Evolutionary conservation across 495 filamentous ascomycete species (phyloP), one percentile per base, ranked within the genome.

Genomic region (Trichoderma parareesei): DNA sequence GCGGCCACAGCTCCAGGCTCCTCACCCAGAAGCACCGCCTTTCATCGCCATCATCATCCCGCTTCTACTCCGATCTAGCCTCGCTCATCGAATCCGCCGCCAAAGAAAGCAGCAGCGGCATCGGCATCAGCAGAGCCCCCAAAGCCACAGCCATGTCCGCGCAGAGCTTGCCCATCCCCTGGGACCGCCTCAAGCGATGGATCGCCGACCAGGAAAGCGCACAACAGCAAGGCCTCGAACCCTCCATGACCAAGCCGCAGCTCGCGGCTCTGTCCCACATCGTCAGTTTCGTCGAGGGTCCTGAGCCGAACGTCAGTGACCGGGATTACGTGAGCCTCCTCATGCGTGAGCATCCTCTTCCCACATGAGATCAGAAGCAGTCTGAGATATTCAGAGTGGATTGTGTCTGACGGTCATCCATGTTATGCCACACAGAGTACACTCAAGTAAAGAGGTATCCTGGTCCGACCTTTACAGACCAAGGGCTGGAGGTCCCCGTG

Each of bases 261-360:
- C 65, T 68, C 14, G 70, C 69, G 16, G 69, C 73, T 43, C 64
- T 81, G 27, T 44, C 67, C 42, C 67, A 71, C 1, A 71, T 81
- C 41, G 38, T 59, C n/a, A 63, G 71, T 8, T 49, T 76, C 64
- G 38, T 65, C 57, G 38, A 41, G 40, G 20, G 66, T 9, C 48
- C 27, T 1, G 74, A 77, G 61, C 73, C 71, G 7, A 67, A 71
- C 0, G 1, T 76, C 5, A 71, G 53, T 0, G 64, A 72, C 1
- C 65, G 40, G 9, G 76, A 82, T 68, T 81, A 76, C 73, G 48
- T 81, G 38, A 73, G 75, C 20, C 4, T 71, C 9, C 60, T 82
- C 16, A 61, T 66, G 61, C 64, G 79, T 76, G 72, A 60, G 70
- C 7, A 14, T 41, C 40, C 2, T 11, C 40, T 11, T 11, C 6